A percentile compares a stretch with the other conserved stretches of the same genome.
These are phyloP conservation scores for Stephania yunnanensis DNA, from an alignment of 164 flowering plant genomes.

Conservation along the genomic window DNA sequence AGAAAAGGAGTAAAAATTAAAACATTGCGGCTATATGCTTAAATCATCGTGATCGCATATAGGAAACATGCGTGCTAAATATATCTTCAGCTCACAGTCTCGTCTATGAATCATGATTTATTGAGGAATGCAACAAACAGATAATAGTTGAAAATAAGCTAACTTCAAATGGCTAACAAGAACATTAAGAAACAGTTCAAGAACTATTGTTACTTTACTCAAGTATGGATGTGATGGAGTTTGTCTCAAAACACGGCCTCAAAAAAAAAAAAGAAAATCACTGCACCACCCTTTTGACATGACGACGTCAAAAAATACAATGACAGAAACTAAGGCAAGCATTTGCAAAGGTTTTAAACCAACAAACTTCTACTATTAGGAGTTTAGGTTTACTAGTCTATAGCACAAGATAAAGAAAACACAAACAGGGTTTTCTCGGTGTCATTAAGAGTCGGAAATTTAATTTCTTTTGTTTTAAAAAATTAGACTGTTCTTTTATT, in stretches of 20 bases:
- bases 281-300: not conserved
- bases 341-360: not conserved
- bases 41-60: not conserved
- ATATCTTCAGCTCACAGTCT: not conserved
- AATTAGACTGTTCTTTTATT: no score
- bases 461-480: no score
- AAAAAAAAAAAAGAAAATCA: not conserved
- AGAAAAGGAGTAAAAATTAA: not conserved
- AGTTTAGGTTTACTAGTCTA: not conserved
- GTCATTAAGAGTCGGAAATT: no score
- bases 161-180: not conserved
- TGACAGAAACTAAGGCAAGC: not conserved
- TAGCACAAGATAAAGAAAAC: not conserved
- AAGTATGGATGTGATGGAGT: no score
- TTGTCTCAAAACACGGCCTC: not conserved
- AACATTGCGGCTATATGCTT: not conserved
- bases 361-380: no score
- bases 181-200: no score
- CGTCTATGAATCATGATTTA: not conserved
- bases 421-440: no score
- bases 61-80: not conserved
- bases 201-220: no score
- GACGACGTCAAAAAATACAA: not conserved
- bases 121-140: not conserved
- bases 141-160: not conserved